Evolutionary conservation across 176 grass and related monocot species (phyloP).

Genomic region (Zea mays): Zm-B73-REFERENCE-NAM-5.0 NC_050096.1:288508001-288508500

Average conservation of each 20-base stretch:
- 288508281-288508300: constrained; percentile 99
- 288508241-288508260: constrained; percentile 68
- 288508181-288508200: constrained; percentile 48
- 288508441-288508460: constrained; percentile 40
- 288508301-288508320: constrained; percentile 93
- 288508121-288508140: constrained; percentile 30
- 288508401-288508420: constrained; percentile 49
- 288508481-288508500: constrained; percentile 13
- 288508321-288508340: constrained; percentile 93
- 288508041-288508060: constrained; percentile 27
- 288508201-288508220: constrained; percentile 12
- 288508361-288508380: constrained; percentile 28
- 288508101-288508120: constrained; percentile 33
- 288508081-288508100: constrained; percentile 46
- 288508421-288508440: not conserved
- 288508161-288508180: constrained; percentile 36
- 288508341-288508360: constrained; percentile 65
- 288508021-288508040: constrained; percentile 57
- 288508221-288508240: constrained; percentile 48
- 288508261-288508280: constrained; percentile 96
- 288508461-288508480: constrained; percentile 29
- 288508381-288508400: constrained; percentile 2
- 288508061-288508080: constrained; percentile 33
- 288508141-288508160: constrained; percentile 33
- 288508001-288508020: constrained; percentile 59